Evolutionary conservation across 306 rosid species (phyloP), one percentile per base, ranked within the genome.

Genomic region (Corylus avellana): DNA sequence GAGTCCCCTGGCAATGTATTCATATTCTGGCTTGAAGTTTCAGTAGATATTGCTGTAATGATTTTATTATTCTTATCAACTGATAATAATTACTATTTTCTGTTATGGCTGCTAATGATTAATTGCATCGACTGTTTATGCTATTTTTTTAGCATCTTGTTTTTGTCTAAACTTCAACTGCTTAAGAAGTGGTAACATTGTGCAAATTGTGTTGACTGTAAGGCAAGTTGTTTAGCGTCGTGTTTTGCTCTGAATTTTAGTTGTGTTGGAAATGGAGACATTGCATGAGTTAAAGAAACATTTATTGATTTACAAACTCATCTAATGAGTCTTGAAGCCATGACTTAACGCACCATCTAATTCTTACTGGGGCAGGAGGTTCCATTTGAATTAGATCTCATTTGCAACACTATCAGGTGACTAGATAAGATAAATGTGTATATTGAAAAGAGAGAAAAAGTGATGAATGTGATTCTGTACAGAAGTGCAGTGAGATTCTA

Each of bases 1-100:
- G 90, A 89, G 98, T 91, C 78, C 68, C 64, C 32, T 78, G 57
- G 76, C 69, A 12, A 79, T 70, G 9, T 74, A 71, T 48, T 73
- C 68, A 72, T 72, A 39, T 72, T 62, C 58, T 62, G 69, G 68
- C 35, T 57, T 57, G 79, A 29, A 61, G 49, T 74, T 70, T 62
- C 57, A 69, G 56, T 61, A 27, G 22, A 73, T 27, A 7, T 50
- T 50, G 14, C 7, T 47, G 75, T 72, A 27, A 8, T 14, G 16
- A 64, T 35, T 4, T 62, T 29, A 62, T 62, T 62, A 5, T 32
- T 62, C 27, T n/a, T n/a, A 56, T 56, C 22, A 56, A 56, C 61
- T 56, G 27, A 56, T 11, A 17, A 56, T n/a, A 56, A n/a, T 56
- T 56, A 8, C 20, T 62, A 62, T 13, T 12, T 61, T 29, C n/a